Evolutionary conservation across 1,284 basidiomycete species (phyloP).

Genomic region (Cutaneotrichosporon sp.): DNA sequence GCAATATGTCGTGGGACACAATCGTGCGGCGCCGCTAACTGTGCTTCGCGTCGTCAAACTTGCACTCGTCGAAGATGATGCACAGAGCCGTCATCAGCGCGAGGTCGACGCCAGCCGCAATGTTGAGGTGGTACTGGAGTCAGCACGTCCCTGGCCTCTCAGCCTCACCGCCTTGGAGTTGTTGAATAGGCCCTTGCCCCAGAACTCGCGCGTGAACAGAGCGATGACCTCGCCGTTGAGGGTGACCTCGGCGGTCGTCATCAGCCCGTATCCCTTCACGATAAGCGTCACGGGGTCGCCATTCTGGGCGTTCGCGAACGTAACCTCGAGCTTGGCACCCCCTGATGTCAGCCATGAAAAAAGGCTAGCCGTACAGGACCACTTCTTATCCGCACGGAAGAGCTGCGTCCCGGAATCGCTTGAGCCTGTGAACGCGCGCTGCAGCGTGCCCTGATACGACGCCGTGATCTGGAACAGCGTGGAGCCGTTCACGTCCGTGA

Average conservation of each 20-base stretch:
- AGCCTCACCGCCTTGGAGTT: constrained; percentile 10
- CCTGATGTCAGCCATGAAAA: constrained; percentile 10
- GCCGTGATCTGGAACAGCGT: not conserved
- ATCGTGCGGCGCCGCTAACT: no score
- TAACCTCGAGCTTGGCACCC: constrained; percentile 9
- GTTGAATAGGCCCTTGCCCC: not conserved
- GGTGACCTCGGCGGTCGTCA: constrained; percentile 1
- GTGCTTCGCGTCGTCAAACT: constrained; percentile 7
- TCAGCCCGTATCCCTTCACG: not conserved
- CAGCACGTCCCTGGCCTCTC: not conserved
- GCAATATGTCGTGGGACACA: no score
- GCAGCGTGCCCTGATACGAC: not conserved
- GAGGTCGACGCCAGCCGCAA: constrained; percentile 12
- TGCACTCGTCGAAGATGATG: constrained; percentile 12
- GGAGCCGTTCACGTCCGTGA: not conserved
- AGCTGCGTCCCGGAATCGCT: not conserved
- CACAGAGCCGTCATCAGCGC: constrained; percentile 12
- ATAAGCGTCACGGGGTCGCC: not conserved
- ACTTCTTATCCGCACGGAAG: constrained; percentile 7
- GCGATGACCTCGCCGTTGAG: constrained; percentile 2
- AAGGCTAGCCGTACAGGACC: constrained; percentile 10
- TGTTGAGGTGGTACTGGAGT: constrained; percentile 12
- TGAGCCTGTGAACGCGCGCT: not conserved
- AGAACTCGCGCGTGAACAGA: constrained; percentile 14
- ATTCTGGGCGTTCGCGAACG: not conserved